Conservation (phyloP, 2,329 filamentous ascomycete species). For the Leptoxyphium fumago region DNA sequence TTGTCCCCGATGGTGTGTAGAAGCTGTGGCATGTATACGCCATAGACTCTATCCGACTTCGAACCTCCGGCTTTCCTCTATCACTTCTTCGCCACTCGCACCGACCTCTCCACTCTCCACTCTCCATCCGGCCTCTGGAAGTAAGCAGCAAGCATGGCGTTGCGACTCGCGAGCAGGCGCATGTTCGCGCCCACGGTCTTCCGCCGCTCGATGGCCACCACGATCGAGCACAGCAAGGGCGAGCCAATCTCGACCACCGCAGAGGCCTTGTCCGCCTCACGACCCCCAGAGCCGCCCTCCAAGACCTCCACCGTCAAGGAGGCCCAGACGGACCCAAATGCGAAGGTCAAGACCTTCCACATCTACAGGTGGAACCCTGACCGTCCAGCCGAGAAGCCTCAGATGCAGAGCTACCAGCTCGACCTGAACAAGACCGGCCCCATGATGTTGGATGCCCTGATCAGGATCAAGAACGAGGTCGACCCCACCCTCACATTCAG, state of each 20-base stretch:
- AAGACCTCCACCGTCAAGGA: slow-evolving; percentile 48
- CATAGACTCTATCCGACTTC: no score
- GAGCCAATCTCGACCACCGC: slow-evolving; percentile 16
- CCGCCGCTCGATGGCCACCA: slow-evolving; percentile 22
- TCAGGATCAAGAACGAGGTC: slow-evolving; percentile 97
- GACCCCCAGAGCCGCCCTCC: slow-evolving; percentile 27
- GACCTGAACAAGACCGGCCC: slow-evolving; percentile 98
- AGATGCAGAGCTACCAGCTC: slow-evolving; percentile 87
- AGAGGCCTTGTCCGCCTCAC: slow-evolving; percentile 18
- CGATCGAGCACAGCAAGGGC: slow-evolving; percentile 19
- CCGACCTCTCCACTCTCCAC: background rate
- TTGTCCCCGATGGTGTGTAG: no score
- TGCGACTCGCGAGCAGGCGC: background rate
- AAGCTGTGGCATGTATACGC: no score
- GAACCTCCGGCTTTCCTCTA: no score
- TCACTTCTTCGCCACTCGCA: no score
- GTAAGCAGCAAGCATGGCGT: background rate
- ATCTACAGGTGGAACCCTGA: slow-evolving; percentile 99
- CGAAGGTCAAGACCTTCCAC: slow-evolving; percentile 83
- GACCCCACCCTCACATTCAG: slow-evolving; percentile 95
- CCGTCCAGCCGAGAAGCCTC: slow-evolving; percentile 77
- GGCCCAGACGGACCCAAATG: slow-evolving; percentile 40
- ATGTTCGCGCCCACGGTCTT: slow-evolving; percentile 12
- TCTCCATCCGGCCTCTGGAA: no score
- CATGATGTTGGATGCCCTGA: slow-evolving; percentile 93